Percentiles rank a stretch among this genome's conserved stretches.
These are phyloP conservation scores for Nectriaceae sp. DNA, from an alignment of 2,329 filamentous ascomycete species.

Conservation along the genomic window DNA sequence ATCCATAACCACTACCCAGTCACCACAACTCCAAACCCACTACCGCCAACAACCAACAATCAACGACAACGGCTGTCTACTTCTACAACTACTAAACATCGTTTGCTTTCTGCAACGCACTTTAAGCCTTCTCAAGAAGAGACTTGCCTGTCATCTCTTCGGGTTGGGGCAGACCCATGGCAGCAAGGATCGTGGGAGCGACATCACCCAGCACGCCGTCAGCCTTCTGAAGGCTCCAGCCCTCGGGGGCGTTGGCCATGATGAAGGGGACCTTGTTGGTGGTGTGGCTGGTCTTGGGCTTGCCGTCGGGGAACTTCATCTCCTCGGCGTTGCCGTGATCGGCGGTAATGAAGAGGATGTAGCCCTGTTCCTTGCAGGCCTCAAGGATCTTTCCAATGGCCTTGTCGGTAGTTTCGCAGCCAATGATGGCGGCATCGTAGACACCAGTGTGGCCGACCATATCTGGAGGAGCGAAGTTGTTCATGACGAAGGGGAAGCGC, in stretches of 20 bases:
- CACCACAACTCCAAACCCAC: constrained; percentile 27
- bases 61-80: constrained; percentile 8
- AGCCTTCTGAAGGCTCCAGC: constrained; percentile 82
- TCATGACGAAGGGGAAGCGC: constrained; percentile 97
- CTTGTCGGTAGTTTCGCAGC: constrained; percentile 83
- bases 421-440: constrained; percentile 90
- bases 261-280: constrained; percentile 97
- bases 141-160: constrained; percentile 89
- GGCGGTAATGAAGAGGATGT: constrained; percentile 91
- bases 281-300: constrained; percentile 97
- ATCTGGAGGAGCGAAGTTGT: constrained; percentile 99
- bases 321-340: constrained; percentile 99
- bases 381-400: constrained; percentile 93
- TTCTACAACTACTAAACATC: neutral
- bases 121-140: constrained; percentile 73
- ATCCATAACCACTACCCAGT: constrained; percentile 8
- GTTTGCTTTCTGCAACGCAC: constrained; percentile 24
- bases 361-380: constrained; percentile 88
- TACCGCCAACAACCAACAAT: constrained; percentile 18
- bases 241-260: constrained; percentile 94
- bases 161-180: constrained; percentile 89
- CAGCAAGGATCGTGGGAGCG: constrained; percentile 86
- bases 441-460: constrained; percentile 99
- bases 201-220: constrained; percentile 95
- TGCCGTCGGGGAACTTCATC: constrained; percentile 95